These are phyloP conservation scores for Corynascus novoguineensis DNA, from an alignment of 495 filamentous ascomycete species.

Conservation along the genomic window DNA sequence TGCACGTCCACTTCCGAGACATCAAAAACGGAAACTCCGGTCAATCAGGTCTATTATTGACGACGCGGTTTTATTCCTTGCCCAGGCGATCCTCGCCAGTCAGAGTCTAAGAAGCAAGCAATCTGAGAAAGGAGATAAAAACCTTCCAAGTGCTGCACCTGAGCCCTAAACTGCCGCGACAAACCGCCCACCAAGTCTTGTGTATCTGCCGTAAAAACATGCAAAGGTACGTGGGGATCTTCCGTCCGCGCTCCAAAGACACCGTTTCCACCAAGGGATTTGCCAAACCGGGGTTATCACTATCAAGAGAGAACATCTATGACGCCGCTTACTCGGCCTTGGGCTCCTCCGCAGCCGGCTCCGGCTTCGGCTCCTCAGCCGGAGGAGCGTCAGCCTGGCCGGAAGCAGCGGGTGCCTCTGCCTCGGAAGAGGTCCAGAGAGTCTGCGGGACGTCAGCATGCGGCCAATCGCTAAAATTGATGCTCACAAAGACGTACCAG, in stretches of 20 bases:
- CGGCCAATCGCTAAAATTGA: neutral
- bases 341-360: constrained; percentile 45
- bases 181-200: constrained; percentile 37
- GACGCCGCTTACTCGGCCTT: constrained; percentile 47
- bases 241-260: constrained; percentile 51
- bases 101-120: constrained; percentile 47
- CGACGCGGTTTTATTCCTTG: constrained; percentile 35
- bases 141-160: constrained; percentile 38
- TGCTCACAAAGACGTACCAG: constrained; percentile 58
- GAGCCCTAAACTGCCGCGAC: constrained; percentile 33
- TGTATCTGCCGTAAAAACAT: constrained; percentile 49
- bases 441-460: constrained; percentile 53
- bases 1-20: too few species aligned
- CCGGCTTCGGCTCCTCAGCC: constrained; percentile 43
- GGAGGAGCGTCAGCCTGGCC: constrained; percentile 57
- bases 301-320: constrained; percentile 29
- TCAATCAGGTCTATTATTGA: constrained; percentile 10
- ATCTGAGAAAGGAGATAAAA: constrained; percentile 36
- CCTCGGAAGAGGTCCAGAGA: constrained; percentile 98
- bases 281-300: constrained; percentile 36
- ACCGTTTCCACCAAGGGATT: constrained; percentile 42
- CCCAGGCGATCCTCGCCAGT: constrained; percentile 36
- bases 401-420: constrained; percentile 67
- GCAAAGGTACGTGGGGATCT: constrained; percentile 46
- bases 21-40: neutral